Evolutionary conservation across 1,284 basidiomycete genomes (phyloP).

Genomic region (Ceratobasidium sp.): DNA sequence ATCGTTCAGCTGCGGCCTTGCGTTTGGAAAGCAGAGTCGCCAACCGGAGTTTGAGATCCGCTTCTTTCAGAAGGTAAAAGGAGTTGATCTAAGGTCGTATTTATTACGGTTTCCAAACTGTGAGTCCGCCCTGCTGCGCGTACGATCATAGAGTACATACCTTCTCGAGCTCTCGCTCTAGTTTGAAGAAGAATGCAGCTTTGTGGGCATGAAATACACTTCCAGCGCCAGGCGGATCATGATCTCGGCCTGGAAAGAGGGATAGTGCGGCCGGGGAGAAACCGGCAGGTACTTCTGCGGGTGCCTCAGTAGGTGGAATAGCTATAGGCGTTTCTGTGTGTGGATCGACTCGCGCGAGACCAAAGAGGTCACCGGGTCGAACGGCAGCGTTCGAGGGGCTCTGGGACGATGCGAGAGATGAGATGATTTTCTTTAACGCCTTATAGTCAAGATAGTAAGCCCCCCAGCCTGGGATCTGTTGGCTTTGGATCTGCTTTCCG

Average conservation of each 20-base stretch:
- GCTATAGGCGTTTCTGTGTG: constrained; percentile 16
- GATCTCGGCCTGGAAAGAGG: constrained; percentile 71
- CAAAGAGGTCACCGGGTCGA: constrained; percentile 73
- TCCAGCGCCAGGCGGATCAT: constrained; percentile 70
- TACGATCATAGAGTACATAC: constrained; percentile 60
- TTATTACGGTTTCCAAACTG: constrained; percentile 11
- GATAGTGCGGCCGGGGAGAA: constrained; percentile 55
- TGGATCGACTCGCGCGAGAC: neutral
- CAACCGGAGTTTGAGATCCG: constrained; percentile 91
- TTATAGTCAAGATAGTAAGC: constrained; percentile 99
- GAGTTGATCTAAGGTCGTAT: constrained; percentile 84
- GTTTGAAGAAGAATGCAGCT: constrained; percentile 98
- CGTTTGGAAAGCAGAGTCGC: constrained; percentile 95
- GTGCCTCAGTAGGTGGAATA: constrained; percentile 3
- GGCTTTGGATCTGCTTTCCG: constrained; percentile 97
- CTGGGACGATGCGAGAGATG: constrained; percentile 93
- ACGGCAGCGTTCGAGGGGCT: constrained; percentile 67
- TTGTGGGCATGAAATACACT: constrained; percentile 89
- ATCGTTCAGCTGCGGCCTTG: constrained; percentile 81
- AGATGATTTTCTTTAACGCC: constrained; percentile 98
- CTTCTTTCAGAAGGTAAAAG: constrained; percentile 99
- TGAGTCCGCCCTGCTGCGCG: constrained; percentile 20
- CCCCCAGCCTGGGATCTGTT: constrained; percentile 98
- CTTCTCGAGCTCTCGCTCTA: constrained; percentile 98
- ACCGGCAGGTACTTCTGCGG: constrained; percentile 25